Base-by-base conservation (phyloP, 2,329 filamentous ascomycete genomes). In the Trichoderma citrinoviride region DNA sequence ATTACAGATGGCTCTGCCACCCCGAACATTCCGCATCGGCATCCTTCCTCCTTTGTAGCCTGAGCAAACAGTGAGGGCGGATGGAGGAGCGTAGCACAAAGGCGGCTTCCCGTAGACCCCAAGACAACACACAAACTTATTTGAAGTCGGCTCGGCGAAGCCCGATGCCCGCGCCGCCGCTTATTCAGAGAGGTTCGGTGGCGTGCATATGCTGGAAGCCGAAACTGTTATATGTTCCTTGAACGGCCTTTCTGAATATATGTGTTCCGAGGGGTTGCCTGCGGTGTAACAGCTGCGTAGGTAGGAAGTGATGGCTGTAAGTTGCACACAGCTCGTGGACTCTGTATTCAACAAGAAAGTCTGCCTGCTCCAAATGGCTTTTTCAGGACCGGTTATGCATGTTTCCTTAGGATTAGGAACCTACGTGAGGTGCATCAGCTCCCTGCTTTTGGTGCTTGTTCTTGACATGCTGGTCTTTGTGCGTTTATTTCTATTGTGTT, bases 101-200 rank as follows among this genome's bases (percentile, higher is more conserved):
- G 15, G 52, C 14, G 29, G 50, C 52, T 41, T 55, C 50, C 61
- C 43, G 43, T 56, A 50, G n/a, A n/a, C 2, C 49, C 47, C 49
- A 52, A 25, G 49, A 17, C 29, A 55, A 41, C 41, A 25, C 29
- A 41, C 57, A 61, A 50, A 14, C 10, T 19, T n/a, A 19, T 46
- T 46, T 49, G 1, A 8, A 21, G 61, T 44, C 58, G 53, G 49
- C 58, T 46, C 58, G 58, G 58, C 58, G 49, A 62, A 33, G 25
- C 49, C 49, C 58, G 49, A 29, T 19, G 25, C 8, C 58, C 40
- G 58, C 58, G 27, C 55, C 7, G 50, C 17, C 17, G 33, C 33
- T 14, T 14, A 17, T 47, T 27, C 55, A 21, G 12, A 33, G 17
- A 46, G 10, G n/a, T 14, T 23, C 57, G 29, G 56, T 23, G 14